Evolutionary conservation across 208 protist genomes (phyloP), one percentile per base, ranked within the genome.

Genomic region (Leishmania mexicana): DNA sequence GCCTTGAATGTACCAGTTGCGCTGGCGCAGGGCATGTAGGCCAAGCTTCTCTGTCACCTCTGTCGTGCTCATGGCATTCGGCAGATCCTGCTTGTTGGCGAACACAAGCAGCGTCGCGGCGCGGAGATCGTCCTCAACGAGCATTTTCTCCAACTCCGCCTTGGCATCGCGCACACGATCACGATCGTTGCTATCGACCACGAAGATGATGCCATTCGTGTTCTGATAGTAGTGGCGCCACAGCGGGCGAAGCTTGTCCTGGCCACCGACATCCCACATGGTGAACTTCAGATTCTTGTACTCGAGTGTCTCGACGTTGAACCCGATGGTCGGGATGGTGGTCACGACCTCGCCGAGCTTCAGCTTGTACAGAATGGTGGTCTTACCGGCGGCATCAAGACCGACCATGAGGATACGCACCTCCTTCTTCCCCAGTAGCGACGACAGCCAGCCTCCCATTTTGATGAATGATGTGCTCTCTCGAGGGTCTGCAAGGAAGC

Each of bases 41-140:
- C 97, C 97, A 3, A 99, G 92, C 89, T 98, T 98, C 81, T 99
- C 98, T 11, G 95, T 98, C 60, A 99, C 94, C 89, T 99, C 98
- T 10, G 94, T 97, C 19, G 93, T 97, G 81, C 92, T 97, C 95
- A 99, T 99, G 21, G 99, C 98, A 87, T 99, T 99, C 49, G 99
- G 98, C 53, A 99, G 83, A 94, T 99, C 99, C 90, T 99, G 98
- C 90, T 99, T 99, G 97, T 99, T 99, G n/a, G 99, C 99, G 77
- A 99, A 99, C 10, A 99, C 98, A 7, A 99, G 95, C 17, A 99
- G 86, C 10, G 95, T 85, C 11, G 98, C 97, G 78, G 99, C 98
- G 73, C 96, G 89, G 24, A 99, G 96, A 86, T 99, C 98, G 75
- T 99, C 98, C 86, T 99, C 99, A 11, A 90, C 84, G n/a, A 99